phyloP scores from a whole-genome alignment of 2,329 filamentous ascomycete species.

The Mycogone perniciosa region DNA sequence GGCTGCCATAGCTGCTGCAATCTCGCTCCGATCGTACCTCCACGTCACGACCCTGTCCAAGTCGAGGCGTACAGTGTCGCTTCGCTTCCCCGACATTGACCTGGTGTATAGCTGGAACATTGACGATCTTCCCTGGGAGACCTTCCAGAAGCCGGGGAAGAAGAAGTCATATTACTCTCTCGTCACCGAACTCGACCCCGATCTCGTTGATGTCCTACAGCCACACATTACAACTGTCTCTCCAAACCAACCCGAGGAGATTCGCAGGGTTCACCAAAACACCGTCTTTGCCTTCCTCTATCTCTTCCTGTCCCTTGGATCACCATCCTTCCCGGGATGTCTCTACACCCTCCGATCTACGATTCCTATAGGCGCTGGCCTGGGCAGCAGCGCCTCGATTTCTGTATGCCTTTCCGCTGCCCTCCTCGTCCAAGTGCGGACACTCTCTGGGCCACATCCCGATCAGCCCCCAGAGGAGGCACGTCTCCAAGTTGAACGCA shows the following conservation, averaged over 20 bases:
- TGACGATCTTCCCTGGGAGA: slow-evolving; percentile 78
- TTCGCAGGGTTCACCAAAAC: slow-evolving; percentile 76
- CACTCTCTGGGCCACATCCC: slow-evolving; percentile 81
- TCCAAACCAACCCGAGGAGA: slow-evolving; percentile 54
- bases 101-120: slow-evolving; percentile 92
- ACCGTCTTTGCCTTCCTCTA: slow-evolving; percentile 87
- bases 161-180: slow-evolving; percentile 95
- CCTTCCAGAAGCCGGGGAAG: slow-evolving; percentile 73
- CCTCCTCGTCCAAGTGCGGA: slow-evolving; percentile 79
- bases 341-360: slow-evolving; percentile 89
- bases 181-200: slow-evolving; percentile 74
- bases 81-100: slow-evolving; percentile 87
- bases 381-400: slow-evolving; percentile 92
- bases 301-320: slow-evolving; percentile 82
- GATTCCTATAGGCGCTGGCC: slow-evolving; percentile 83
- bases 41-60: slow-evolving; percentile 93
- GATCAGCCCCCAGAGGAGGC: slow-evolving; percentile 86
- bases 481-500: slow-evolving; percentile 84
- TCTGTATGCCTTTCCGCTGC: slow-evolving; percentile 82
- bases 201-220: slow-evolving; percentile 73
- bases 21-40: slow-evolving; percentile 92
- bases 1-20: slow-evolving; percentile 89
- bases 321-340: slow-evolving; percentile 69
- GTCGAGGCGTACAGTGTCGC: slow-evolving; percentile 77
- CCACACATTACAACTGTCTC: slow-evolving; percentile 73